Evolutionary conservation across 2,329 filamentous ascomycete species (phyloP).

Genomic region (Aspergillus awamori): DNA sequence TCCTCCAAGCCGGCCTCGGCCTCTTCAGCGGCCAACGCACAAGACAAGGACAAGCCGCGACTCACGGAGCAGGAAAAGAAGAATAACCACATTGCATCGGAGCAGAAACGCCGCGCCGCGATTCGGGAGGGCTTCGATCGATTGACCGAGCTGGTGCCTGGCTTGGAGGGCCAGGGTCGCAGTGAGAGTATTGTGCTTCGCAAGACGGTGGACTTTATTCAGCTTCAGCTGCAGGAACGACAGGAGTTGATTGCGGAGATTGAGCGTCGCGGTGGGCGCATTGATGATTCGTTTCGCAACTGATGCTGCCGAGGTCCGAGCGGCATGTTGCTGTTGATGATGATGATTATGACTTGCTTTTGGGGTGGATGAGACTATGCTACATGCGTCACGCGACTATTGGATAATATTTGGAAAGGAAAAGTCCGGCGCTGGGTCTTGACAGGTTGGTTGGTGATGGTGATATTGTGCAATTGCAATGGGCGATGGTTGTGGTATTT

Average conservation of each 20-base stretch:
- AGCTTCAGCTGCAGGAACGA: constrained; percentile 61
- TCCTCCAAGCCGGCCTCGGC: constrained; percentile 29
- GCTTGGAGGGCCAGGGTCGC: constrained; percentile 77
- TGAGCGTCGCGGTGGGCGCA: constrained; percentile 61
- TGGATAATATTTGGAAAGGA: not conserved
- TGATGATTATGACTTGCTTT: not conserved
- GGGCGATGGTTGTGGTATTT: not conserved
- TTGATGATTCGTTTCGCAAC: constrained; percentile 46
- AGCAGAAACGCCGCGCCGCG: constrained; percentile 67
- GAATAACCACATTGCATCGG: constrained; percentile 71
- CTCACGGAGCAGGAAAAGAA: constrained; percentile 73
- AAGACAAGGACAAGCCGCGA: constrained; percentile 60
- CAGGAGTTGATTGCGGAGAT: constrained; percentile 61
- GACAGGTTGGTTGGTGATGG: not conserved
- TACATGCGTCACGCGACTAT: not conserved
- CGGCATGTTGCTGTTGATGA: not conserved
- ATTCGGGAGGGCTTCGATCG: constrained; percentile 84
- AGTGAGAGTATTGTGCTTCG: constrained; percentile 84
- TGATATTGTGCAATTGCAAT: not conserved
- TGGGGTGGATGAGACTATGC: not conserved
- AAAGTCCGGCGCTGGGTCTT: constrained; percentile 1
- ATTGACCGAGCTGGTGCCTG: constrained; percentile 77
- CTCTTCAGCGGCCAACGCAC: constrained; percentile 14
- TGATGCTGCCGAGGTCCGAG: constrained; percentile 10
- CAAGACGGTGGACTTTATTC: constrained; percentile 68